Percentiles rank a stretch among this genome's conserved stretches.
Evolutionary conservation across 1,139 yeast species (phyloP).

Genomic region (Kodamaea arcana): DNA sequence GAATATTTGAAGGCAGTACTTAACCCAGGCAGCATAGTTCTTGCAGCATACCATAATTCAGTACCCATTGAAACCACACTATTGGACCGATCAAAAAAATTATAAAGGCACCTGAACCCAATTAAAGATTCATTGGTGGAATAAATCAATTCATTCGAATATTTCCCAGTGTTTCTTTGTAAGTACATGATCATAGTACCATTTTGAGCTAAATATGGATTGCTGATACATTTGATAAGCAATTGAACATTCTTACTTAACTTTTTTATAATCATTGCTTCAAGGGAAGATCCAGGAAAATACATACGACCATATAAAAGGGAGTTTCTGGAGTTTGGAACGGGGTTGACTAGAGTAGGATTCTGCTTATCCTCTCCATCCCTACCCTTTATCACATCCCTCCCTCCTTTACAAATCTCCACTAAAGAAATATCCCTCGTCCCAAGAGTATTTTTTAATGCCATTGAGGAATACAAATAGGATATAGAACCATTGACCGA

Average conservation of each 20-base stretch:
- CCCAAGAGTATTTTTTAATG: conserved; percentile 48
- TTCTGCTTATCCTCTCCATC: not conserved
- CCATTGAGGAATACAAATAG: conserved; percentile 68
- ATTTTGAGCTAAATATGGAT: conserved; percentile 53
- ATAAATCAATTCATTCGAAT: conserved; percentile 72
- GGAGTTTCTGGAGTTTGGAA: conserved; percentile 9
- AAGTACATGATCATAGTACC: conserved; percentile 65
- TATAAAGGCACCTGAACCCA: conserved; percentile 78
- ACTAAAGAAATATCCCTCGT: conserved; percentile 59
- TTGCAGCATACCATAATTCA: conserved; percentile 86
- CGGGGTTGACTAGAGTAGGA: not conserved
- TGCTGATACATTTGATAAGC: conserved; percentile 70
- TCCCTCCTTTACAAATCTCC: conserved; percentile 55
- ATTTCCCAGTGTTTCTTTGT: conserved; percentile 63
- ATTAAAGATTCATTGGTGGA: conserved; percentile 88
- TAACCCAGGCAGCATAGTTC: conserved; percentile 78
- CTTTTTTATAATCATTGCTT: conserved; percentile 79
- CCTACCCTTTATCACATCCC: conserved; percentile 29
- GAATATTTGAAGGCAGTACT: conserved; percentile 83
- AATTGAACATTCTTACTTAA: conserved; percentile 59
- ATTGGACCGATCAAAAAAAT: conserved; percentile 38
- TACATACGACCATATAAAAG: conserved; percentile 76
- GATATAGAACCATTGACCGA: conserved; percentile 79
- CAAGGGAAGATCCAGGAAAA: conserved; percentile 82
- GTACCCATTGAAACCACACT: conserved; percentile 69